Conservation (phyloP, 768 basidiomycete species). For the Albatrellus ellisii region DNA sequence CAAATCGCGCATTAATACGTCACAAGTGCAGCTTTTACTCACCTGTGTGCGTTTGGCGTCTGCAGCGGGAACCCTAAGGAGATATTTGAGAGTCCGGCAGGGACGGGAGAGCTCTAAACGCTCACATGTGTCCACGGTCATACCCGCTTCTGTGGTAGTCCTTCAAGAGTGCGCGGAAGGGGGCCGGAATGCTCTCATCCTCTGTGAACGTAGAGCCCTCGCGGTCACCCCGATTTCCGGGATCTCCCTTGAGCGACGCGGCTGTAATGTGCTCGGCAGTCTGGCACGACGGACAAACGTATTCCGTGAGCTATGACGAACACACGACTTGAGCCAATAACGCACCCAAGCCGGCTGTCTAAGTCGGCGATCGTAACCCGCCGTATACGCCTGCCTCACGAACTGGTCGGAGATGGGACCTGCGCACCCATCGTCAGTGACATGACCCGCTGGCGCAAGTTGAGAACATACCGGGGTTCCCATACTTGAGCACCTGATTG, state of each 20-base stretch:
- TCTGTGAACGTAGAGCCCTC: constrained; percentile 70
- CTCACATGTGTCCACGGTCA: constrained; percentile 93
- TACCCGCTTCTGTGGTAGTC: constrained; percentile 93
- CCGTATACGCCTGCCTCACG: constrained; percentile 71
- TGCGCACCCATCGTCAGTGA: constrained; percentile 19
- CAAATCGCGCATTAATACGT: neutral
- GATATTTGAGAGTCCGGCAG: neutral
- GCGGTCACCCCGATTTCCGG: constrained; percentile 44
- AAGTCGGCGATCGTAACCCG: constrained; percentile 82
- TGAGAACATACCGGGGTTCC: constrained; percentile 56
- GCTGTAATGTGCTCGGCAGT: constrained; percentile 92
- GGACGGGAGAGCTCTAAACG: neutral
- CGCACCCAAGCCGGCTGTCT: constrained; percentile 91
- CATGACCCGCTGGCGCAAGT: neutral
- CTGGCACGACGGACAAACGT: constrained; percentile 27
- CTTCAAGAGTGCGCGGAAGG: constrained; percentile 71
- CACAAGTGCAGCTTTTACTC: constrained; percentile 8
- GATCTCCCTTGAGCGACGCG: constrained; percentile 31
- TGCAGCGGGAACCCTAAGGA: constrained; percentile 80
- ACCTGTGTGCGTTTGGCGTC: constrained; percentile 88
- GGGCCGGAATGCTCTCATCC: constrained; percentile 61
- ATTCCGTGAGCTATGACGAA: too few relatives aligned
- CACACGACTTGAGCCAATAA: too few relatives aligned
- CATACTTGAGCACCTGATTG: constrained; percentile 56
- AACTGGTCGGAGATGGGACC: constrained; percentile 78